Conservation (phyloP, 345 rosid species). For the Salix viminalis region DNA sequence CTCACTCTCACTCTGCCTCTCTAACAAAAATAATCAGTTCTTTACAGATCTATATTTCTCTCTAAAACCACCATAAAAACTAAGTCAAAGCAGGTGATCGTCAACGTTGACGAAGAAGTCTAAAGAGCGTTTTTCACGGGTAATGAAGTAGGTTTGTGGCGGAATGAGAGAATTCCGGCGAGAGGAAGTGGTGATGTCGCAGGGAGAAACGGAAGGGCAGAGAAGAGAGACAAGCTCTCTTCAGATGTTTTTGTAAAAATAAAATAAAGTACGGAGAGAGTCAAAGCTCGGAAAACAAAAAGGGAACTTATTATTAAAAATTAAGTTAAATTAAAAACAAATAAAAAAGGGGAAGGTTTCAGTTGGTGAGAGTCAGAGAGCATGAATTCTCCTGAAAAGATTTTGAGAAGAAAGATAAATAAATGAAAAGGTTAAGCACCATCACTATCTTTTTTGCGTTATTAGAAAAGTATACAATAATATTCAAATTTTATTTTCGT, state of each 20-base stretch:
- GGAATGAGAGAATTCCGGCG: not conserved
- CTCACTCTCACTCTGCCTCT: not conserved
- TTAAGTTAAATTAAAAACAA: not conserved
- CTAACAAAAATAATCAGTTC: not conserved
- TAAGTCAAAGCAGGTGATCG: constrained; percentile 22
- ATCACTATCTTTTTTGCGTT: not conserved
- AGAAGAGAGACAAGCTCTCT: constrained; percentile 15
- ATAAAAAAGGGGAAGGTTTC: not conserved
- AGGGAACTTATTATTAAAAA: not conserved
- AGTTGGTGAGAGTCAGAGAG: not conserved
- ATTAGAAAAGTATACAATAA: not conserved
- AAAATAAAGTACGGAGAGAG: constrained; percentile 23
- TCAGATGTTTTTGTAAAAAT: not conserved
- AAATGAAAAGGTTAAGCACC: constrained; percentile 29
- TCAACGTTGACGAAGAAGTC: constrained; percentile 2
- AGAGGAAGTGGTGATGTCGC: not conserved
- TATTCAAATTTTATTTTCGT: too few relatives aligned
- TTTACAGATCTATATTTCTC: constrained; percentile 13
- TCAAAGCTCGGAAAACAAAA: constrained; percentile 33
- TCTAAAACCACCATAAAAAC: not conserved
- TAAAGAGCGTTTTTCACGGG: not conserved
- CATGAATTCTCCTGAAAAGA: constrained; percentile 21
- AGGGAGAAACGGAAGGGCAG: not conserved
- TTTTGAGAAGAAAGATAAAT: not conserved
- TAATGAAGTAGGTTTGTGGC: not conserved